Base-by-base conservation (phyloP, 192 early-diverging fungal species). In the Linnemannia exigua region DNA sequence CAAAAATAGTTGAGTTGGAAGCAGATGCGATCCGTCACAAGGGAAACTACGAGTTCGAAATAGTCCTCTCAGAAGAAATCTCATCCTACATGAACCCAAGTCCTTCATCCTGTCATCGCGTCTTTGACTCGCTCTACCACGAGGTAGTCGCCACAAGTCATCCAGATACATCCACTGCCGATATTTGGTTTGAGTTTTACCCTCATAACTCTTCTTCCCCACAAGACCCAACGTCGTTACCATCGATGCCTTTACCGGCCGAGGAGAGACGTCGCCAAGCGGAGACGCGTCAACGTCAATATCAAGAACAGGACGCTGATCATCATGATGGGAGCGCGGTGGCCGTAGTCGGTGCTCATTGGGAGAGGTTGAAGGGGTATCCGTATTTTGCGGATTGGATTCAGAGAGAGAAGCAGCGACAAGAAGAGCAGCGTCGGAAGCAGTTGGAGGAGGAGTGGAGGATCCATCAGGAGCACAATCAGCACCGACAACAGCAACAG, bases 121-220 rank as follows among this genome's bases (percentile, higher is more conserved):
- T 72, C 33, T 31, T 85, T 20, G 82, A 85, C 36, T 70, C 77
- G 5, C 67, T 85, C 20, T 85, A 67, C 36, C 77, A 85, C 17
- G 69, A 72, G 1, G 44, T 79, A 28, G 38, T 54, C 25, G 51
- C 73, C 16, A 76, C 72, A 3, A 47, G 20, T 0, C 25, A 70
- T 5, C 82, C 82, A 25, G 38, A 76, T 4, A 67, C 73, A 0
- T 6, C 28, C 8, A 72, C 67, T 7, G 77, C 82, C 5, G 71
- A 85, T 31, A 75, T 85, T n/a, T 79, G 77, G 72, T 85, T 85
- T 37, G 82, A 85, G 25, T 85, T 85, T 38, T 47, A 31, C 35
- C 35, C 47, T 33, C 36, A 41, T 71, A 1, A 22, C 12, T 35
- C 67, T 22, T 31, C 67, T 31, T 69, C 67, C 22, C 15, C 28